Evolutionary conservation across 371 early-diverging fungal genomes (phyloP).

Genomic region (Apophysomyces elegans): DNA sequence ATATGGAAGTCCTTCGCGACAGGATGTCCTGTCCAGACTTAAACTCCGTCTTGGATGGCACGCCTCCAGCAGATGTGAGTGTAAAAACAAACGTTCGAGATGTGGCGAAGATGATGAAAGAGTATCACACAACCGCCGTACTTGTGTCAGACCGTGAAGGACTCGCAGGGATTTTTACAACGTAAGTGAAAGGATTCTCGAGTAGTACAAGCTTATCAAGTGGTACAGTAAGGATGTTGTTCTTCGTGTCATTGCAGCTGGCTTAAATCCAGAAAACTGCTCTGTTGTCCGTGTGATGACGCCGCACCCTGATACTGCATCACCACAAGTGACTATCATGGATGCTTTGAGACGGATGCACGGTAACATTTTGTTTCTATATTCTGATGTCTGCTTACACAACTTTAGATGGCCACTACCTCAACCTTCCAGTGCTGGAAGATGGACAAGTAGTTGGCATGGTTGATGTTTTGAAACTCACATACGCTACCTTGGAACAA

Average conservation of each 20-base stretch:
- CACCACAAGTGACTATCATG: constrained; percentile 80
- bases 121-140: constrained; percentile 88
- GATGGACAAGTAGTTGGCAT: constrained; percentile 82
- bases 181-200: constrained; percentile 53
- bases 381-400: constrained; percentile 11
- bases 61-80: constrained; percentile 74
- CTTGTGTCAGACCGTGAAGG: constrained; percentile 85
- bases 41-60: constrained; percentile 76
- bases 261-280: constrained; percentile 87
- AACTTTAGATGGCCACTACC: constrained; percentile 87
- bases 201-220: neutral
- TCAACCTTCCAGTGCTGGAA: constrained; percentile 95
- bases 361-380: constrained; percentile 48
- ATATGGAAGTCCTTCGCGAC: constrained; percentile 78
- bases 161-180: constrained; percentile 92
- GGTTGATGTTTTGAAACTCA: constrained; percentile 92
- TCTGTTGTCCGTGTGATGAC: constrained; percentile 98
- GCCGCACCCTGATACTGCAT: constrained; percentile 96
- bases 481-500: constrained; percentile 82
- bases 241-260: constrained; percentile 94
- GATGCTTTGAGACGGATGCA: constrained; percentile 96
- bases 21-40: constrained; percentile 92
- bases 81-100: constrained; percentile 87
- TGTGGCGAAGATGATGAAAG: constrained; percentile 91
- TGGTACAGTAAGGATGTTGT: constrained; percentile 83